Percentiles rank a stretch among this genome's conserved stretches.
These are phyloP conservation scores for cucumber (Cucumis sativus) DNA, from an alignment of 306 rosid genomes.

Conservation along the genomic window Cucumber_9930_V3 NC_026660.2:22503501-22504000, in stretches of 20 bases:
- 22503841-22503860: neutral
- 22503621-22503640: neutral
- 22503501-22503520: constrained; percentile 45
- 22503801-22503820: neutral
- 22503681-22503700: neutral
- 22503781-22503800: neutral
- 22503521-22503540: constrained; percentile 67
- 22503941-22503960: neutral
- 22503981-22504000: neutral
- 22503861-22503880: neutral
- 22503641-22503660: neutral
- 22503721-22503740: neutral
- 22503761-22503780: neutral
- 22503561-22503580: constrained; percentile 66
- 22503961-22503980: neutral
- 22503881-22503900: neutral
- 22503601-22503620: constrained; percentile 10
- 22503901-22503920: no score
- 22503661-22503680: neutral
- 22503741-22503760: neutral
- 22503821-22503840: neutral
- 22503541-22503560: constrained; percentile 90
- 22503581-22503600: constrained; percentile 79
- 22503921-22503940: neutral
- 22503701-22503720: neutral